Evolutionary conservation across 768 basidiomycete species (phyloP), one percentile per base, ranked within the genome.

Genomic region (Phaeotremella skinneri): DNA sequence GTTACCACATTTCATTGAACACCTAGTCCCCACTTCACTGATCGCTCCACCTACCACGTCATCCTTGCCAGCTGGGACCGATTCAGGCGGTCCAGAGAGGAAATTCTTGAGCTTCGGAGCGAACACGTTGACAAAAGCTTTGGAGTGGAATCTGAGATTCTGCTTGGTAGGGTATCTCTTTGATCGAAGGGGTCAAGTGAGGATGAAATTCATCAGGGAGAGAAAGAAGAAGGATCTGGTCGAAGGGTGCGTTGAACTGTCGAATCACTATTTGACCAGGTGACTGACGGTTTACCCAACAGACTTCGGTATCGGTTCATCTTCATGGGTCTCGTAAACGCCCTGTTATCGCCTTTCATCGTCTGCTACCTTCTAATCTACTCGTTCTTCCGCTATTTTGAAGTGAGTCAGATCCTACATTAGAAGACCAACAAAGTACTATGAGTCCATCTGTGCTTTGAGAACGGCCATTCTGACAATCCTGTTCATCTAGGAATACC

Each of bases 341-440:
- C 90, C 2, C 84, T 92, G 9, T 94, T 98, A 65, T 90, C 89
- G 1, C 96, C 96, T 0, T 94, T 98, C 79, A 98, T 99, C 69
- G 89, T 98, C 30, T 80, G 93, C 17, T 99, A 99, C 76, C 84
- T 97, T 42, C 78, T 98, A 39, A 90, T 98, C 86, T 99, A 96
- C 75, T 98, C 92, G 0, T 99, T 99, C 82, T 99, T 99, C 82
- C 89, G 94, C 2, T 99, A 99, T 76, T 99, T 99, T 62, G 96
- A 99, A 82, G 96, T 91, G 49, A 52, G 85, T 76, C 37, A 21
- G 39, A 39, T 11, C 32, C n/a, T n/a, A n/a, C n/a, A n/a, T n/a
- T 13, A 41, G 37, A 41, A 41, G n/a, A n/a, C n/a, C 13, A 41
- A 13, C 37, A n/a, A 41, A 41, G n/a, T n/a, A n/a, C n/a, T n/a